Base-by-base conservation (phyloP, 441 rosid species). In the Dalechampia spathulata region DNA sequence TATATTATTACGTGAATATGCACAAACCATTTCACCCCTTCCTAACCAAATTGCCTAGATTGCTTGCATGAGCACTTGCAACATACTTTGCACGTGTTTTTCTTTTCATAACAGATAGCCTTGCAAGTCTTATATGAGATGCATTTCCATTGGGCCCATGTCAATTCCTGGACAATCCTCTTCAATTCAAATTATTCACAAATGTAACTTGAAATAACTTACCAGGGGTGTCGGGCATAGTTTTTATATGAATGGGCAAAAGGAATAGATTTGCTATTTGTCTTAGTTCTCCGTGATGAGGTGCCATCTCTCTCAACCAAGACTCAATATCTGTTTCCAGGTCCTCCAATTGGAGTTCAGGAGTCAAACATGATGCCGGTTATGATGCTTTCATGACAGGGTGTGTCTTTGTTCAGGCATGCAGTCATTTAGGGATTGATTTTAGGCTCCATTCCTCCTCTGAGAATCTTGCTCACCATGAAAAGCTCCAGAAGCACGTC, bases 381-480 rank as follows among this genome's bases (percentile, higher is more conserved):
- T 92, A 86, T 71, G 99, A 92, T 89, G 99, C 97, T 66, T 92
- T 92, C 75, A 89, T 92, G 99, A 89, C 99, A 39, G 97, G 99
- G 14, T 89, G 94, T 58, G 55, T 89, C 55, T 92, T 92, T 68
- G 88, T 90, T 4, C 94, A 92, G 78, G 77, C 87, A 57, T 89
- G 96, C 72, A 72, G 70, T 74, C 78, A 78, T 70, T 67, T 85
- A 7, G 97, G 85, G 26, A 65, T 92, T 30, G 83, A 89, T 65
- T 88, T 92, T 72, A 69, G 69, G 17, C 73, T 44, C n/a, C 68
- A 61, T 34, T 67, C 76, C 0, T 58, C 77, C 47, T 62, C 77
- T 1, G 71, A 72, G 62, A 69, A 61, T 74, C 61, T 84, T 55
- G 77, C 72, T 0, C 62, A 52, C 25, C 62, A 80, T 50, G 81